Percentiles rank a stretch among this genome's conserved stretches.
Conservation (phyloP, 164 flowering plant species). For the Protea cynaroides region DNA sequence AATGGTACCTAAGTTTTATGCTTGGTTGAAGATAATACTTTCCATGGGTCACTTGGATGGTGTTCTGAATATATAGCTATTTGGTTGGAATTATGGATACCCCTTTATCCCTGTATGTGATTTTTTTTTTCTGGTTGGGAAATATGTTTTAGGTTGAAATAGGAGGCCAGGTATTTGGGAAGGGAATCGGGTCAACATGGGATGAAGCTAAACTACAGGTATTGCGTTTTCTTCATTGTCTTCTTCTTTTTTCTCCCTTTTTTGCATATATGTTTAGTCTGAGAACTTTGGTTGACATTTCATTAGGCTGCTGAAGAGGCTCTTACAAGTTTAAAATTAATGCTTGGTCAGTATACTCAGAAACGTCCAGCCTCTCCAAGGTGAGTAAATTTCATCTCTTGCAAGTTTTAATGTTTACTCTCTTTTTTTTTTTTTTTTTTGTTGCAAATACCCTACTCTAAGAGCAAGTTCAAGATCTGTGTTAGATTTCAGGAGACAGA, state of each 20-base stretch:
- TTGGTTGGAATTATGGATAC: not conserved
- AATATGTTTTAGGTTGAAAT: slow-evolving; percentile 60
- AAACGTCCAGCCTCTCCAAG: slow-evolving; percentile 72
- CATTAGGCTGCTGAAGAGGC: slow-evolving; percentile 85
- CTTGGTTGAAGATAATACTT: not conserved
- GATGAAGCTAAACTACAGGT: slow-evolving; percentile 90
- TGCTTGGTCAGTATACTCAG: slow-evolving; percentile 38
- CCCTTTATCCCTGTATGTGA: not conserved
- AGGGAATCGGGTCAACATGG: slow-evolving; percentile 75
- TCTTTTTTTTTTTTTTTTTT: not conserved
- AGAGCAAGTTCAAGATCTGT: not conserved
- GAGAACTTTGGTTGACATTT: slow-evolving; percentile 9
- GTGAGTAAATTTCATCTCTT: slow-evolving; percentile 28
- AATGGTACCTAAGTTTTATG: not conserved
- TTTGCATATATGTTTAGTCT: slow-evolving; percentile 8
- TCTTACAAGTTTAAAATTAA: slow-evolving; percentile 46
- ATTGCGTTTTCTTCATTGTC: slow-evolving; percentile 1
- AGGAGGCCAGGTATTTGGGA: slow-evolving; percentile 70
- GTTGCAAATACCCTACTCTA: not conserved
- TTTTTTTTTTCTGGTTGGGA: slow-evolving; percentile 3
- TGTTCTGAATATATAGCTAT: not conserved
- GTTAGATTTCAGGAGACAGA: not conserved
- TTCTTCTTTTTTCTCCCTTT: not conserved
- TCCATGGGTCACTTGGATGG: not conserved
- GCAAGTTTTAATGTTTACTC: not conserved